Evolutionary conservation across 1,139 yeast species (phyloP), one percentile per base, ranked within the genome.

Genomic region (Diutina scorzettiae): DNA sequence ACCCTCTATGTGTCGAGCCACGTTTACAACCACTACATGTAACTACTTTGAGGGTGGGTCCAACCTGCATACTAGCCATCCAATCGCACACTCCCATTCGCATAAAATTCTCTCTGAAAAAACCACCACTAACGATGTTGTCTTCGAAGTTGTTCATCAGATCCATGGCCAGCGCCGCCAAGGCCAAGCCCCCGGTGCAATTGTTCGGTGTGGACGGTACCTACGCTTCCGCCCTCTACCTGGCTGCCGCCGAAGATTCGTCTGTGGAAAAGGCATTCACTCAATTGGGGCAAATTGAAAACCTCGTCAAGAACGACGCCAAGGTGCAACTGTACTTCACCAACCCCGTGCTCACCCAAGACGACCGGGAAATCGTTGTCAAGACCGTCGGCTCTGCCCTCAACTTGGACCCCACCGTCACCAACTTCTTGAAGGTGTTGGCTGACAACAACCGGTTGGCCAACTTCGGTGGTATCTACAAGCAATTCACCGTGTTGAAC

Each of bases 191-290:
- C 47, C 97, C 97, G 46, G 82, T 89, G 51, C 96, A 87, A 73
- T 76, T 91, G 63, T 89, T 77, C 58, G 98, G 98, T 51, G 69
- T 91, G 52, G 96, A 89, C 54, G 98, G 97, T 60, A 87, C 97
- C 49, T 91, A 91, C 63, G 98, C 98, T 55, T 76, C 86, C 48
- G 96, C 99, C 42, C 75, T 91, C 55, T 91, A 81, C 77, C 72
- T 89, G 46, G 97, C 98, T 29, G 83, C 97, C 45, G 81, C 81
- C 52, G 84, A 84, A 73, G 79, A 80, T 54, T 76, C 94, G 30
- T 71, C 86, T 21, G 70, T 91, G 52, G 89, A 79, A 48, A 66
- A 76, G 56, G 78, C 95, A 43, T 77, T 72, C 61, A 69, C 74
- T 56, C 76, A 91, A 40, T 76, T 93, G 55, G 62, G 64, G 53